Base-by-base conservation (phyloP, 495 filamentous ascomycete genomes). In the Margaritispora aquatica region DNA sequence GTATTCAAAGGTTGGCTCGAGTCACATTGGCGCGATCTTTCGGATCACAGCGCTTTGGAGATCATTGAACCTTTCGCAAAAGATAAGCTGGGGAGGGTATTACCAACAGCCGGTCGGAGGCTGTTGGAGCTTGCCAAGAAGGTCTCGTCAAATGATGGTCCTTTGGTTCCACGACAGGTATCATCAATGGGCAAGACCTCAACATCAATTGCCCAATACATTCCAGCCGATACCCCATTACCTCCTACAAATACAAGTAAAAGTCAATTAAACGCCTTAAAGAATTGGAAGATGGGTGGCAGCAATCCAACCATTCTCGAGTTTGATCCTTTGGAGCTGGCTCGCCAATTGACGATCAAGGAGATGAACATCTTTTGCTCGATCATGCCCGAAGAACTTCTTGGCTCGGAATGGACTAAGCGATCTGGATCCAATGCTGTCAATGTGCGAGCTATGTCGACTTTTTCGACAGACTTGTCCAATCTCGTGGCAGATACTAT, bases 1-100 rank as follows among this genome's bases (percentile, higher is more conserved):
- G 84, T 92, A 38, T 89, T 97, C 77, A 99, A 99, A 72, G 86
- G 87, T 27, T 99, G 95, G 95, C 74, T 99, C 3, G 95, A 99
- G 73, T 92, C 88, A 1, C 90, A 97, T 73, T 99, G 95, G 95
- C 85, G 88, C 24, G 83, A 88, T 59, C 84, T 90, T 26, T 79
- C 84, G 24, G 95, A 99, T 70, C 75, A 78, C 57, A 79, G 79
- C 5, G 90, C 92, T 5, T 75, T 97, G 34, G 77, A 81, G 0
- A 77, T 87, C 51, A 94, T 99, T 60, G 72, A 84, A 23, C 70
- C 79, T 22, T 99, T 99, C 68, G 90, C 94, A 24, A 81, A 83
- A 62, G 84, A 80, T 26, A 83, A 85, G 58, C 77, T 99, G 21
- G 77, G 78, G 47, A 66, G 76, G 0, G 73, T 84, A 11, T 73